A percentile compares a stretch with the other conserved stretches of the same genome.
Evolutionary conservation across 2,329 filamentous ascomycete genomes (phyloP).

Genomic region (Tympanopsis confertula): DNA sequence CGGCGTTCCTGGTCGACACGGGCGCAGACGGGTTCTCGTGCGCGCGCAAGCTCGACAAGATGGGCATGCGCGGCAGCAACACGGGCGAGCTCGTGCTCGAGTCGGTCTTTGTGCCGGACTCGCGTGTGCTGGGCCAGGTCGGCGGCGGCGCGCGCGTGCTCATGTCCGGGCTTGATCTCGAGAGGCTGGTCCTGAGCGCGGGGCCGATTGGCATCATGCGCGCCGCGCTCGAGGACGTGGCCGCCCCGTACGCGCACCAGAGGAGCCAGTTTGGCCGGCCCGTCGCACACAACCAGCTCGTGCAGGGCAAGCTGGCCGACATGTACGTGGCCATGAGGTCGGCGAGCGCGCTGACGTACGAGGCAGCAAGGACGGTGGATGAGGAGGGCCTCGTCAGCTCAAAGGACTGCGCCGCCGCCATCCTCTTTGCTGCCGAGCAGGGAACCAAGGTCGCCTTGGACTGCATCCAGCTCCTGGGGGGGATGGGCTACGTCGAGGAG

Average conservation of each 20-base stretch:
- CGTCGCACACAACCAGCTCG: slow-evolving; percentile 61
- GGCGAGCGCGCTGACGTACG: slow-evolving; percentile 53
- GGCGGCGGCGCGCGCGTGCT: slow-evolving; percentile 58
- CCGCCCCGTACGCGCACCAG: slow-evolving; percentile 59
- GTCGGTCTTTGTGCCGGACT: slow-evolving; percentile 56
- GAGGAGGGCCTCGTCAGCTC: slow-evolving; percentile 38
- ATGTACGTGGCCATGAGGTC: slow-evolving; percentile 65
- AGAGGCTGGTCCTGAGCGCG: slow-evolving; percentile 58
- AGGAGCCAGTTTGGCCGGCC: slow-evolving; percentile 58
- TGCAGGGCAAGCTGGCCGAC: slow-evolving; percentile 65
- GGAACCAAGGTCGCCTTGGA: slow-evolving; percentile 58
- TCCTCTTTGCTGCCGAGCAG: slow-evolving; percentile 59
- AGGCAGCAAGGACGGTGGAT: slow-evolving; percentile 51
- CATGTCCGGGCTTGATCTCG: slow-evolving; percentile 65
- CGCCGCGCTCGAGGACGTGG: slow-evolving; percentile 55
- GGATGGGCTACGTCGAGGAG: slow-evolving; percentile 66
- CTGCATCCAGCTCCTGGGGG: slow-evolving; percentile 61
- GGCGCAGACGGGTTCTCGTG: slow-evolving; percentile 51
- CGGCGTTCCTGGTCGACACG: slow-evolving; percentile 59
- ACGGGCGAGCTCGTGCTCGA: slow-evolving; percentile 65
- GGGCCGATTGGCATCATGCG: slow-evolving; percentile 65
- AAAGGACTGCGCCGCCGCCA: slow-evolving; percentile 63
- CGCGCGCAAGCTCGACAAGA: slow-evolving; percentile 60
- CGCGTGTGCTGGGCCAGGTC: slow-evolving; percentile 55
- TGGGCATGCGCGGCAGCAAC: slow-evolving; percentile 67